A percentile compares a stretch with the other conserved stretches of the same genome.
Conservation (phyloP, 768 basidiomycete species). For the Guyanaporus albipodus region DNA sequence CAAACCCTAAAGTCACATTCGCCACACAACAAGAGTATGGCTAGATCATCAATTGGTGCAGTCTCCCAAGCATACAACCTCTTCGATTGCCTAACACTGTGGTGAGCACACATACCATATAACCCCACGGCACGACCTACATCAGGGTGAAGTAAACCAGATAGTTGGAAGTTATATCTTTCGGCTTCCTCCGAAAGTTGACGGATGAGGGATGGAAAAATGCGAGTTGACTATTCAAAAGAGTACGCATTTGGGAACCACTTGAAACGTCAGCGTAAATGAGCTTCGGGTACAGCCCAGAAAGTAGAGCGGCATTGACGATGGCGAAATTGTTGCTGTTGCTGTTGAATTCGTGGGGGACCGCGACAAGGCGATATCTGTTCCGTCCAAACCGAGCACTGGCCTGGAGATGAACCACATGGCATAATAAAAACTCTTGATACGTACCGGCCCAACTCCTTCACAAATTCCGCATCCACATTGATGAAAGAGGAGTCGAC, state of each 20-base stretch:
- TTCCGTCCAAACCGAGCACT: constrained; percentile 75
- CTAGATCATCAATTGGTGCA: constrained; percentile 79
- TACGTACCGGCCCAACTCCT: constrained; percentile 62
- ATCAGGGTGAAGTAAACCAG: constrained; percentile 87
- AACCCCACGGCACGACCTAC: constrained; percentile 36
- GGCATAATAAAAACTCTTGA: background rate
- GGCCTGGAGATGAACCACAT: constrained; percentile 6
- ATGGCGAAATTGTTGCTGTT: constrained; percentile 64
- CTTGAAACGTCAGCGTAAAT: constrained; percentile 59
- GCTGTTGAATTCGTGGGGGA: constrained; percentile 67
- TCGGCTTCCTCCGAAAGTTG: constrained; percentile 69
- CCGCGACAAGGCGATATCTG: constrained; percentile 67
- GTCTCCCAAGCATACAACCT: constrained; percentile 93
- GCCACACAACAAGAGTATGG: constrained; percentile 81
- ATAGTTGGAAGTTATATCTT: constrained; percentile 72
- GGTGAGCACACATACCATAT: constrained; percentile 3
- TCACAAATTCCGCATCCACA: constrained; percentile 59
- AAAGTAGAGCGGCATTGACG: constrained; percentile 76
- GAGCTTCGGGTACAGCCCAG: constrained; percentile 90
- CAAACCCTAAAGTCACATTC: constrained; percentile 85
- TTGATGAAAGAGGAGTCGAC: constrained; percentile 84
- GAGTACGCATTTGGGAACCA: constrained; percentile 63
- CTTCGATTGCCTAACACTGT: constrained; percentile 75
- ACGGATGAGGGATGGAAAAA: constrained; percentile 89
- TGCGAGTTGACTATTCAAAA: constrained; percentile 75